A percentile compares a stretch with the other conserved stretches of the same genome.
Evolutionary conservation across 2,329 filamentous ascomycete species (phyloP).

Genomic region (Pseudofabraea citricarpa): DNA sequence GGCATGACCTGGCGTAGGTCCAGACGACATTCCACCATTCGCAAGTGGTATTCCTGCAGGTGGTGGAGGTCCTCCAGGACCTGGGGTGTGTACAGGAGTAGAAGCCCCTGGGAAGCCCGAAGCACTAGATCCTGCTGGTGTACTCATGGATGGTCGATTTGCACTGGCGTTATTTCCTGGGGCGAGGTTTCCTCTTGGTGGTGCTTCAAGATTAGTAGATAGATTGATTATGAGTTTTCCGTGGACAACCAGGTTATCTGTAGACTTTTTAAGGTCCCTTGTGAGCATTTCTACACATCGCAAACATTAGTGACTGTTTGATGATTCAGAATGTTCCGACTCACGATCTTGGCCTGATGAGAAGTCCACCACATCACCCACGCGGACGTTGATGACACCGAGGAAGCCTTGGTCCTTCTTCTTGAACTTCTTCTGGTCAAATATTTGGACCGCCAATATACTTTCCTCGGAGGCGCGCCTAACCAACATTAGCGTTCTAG

Average conservation of each 20-base stretch:
- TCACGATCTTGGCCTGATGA: constrained; percentile 86
- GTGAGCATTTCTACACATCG: constrained; percentile 82
- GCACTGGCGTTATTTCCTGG: constrained; percentile 21
- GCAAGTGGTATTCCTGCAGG: constrained; percentile 19
- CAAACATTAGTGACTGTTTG: neutral
- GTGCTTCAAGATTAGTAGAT: constrained; percentile 78
- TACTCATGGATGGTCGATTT: constrained; percentile 25
- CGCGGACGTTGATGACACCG: constrained; percentile 93
- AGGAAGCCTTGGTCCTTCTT: constrained; percentile 99
- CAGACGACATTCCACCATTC: constrained; percentile 23
- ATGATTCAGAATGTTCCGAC: constrained; percentile 24
- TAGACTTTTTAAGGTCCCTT: constrained; percentile 93
- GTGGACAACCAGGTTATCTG: constrained; percentile 95
- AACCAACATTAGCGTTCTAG: constrained; percentile 20
- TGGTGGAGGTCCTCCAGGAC: constrained; percentile 10
- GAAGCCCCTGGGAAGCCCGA: constrained; percentile 19
- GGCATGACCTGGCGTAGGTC: constrained; percentile 27
- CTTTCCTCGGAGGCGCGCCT: constrained; percentile 92
- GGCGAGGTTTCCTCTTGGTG: constrained; percentile 49
- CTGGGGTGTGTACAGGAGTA: constrained; percentile 32
- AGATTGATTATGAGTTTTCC: constrained; percentile 96
- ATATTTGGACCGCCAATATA: constrained; percentile 96
- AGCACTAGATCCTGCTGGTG: constrained; percentile 25
- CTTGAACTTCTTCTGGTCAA: constrained; percentile 99
- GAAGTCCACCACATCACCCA: constrained; percentile 91